Conservation (phyloP, 768 basidiomycete genomes). For the Kwoniella pini region DNA sequence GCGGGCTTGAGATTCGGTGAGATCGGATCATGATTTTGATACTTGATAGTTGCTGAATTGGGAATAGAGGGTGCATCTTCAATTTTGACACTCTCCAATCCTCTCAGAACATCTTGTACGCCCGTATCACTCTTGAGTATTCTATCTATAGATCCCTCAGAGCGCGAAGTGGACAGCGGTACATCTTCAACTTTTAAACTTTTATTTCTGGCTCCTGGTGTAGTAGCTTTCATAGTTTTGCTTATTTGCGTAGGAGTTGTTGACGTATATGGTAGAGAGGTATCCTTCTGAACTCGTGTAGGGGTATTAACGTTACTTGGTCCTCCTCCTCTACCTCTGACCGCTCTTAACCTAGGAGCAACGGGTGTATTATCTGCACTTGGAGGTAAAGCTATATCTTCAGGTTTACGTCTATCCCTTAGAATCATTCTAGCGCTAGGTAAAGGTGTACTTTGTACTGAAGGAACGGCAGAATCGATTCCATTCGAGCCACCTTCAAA, state of each 20-base stretch:
- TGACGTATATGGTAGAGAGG: background rate
- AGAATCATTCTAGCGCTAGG: conserved; percentile 37
- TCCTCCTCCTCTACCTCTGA: conserved; percentile 15
- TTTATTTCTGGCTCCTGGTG: no score
- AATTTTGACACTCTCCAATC: no score
- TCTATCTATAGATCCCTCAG: no score
- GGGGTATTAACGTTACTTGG: conserved; percentile 19
- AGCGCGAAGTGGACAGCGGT: no score
- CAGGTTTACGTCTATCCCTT: conserved; percentile 30
- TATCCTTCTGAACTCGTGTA: conserved; percentile 6
- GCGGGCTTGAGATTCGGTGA: no score
- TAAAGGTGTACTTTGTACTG: conserved; percentile 30
- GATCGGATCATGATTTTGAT: no score
- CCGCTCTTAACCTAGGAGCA: conserved; percentile 12
- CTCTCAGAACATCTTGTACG: no score
- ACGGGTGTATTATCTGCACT: conserved; percentile 23
- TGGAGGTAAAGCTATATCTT: conserved; percentile 10
- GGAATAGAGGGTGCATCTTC: no score
- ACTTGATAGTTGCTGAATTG: no score
- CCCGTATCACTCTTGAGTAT: no score
- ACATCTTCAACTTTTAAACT: no score
- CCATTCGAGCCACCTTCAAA: conserved; percentile 29
- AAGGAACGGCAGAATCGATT: conserved; percentile 7
- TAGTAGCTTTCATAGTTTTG: no score
- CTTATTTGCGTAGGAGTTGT: background rate